Evolutionary conservation across 352 stramenopile genomes (phyloP), one percentile per base, ranked within the genome.

Genomic region (Phytophthora agathidicida): DNA sequence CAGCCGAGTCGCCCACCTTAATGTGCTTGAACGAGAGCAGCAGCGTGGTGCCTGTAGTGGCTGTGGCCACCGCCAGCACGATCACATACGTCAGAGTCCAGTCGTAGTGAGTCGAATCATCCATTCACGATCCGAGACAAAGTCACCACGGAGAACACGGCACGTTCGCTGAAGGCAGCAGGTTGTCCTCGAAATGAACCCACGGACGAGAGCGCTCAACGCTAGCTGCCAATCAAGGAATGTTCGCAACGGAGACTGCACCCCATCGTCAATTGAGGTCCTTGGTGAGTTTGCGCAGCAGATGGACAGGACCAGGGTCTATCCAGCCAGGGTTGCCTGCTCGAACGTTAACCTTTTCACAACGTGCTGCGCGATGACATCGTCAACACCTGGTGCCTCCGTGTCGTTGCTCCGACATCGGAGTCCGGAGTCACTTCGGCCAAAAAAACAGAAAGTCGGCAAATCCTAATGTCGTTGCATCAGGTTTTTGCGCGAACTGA

Each of bases 21-120:
- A 81, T 77, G 38, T 82, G 59, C 47, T 85, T 78, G 69, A 91
- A 91, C 20, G 82, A 79, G 11, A 89, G 60, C 55, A 88, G 42
- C 43, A 91, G 66, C 52, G 78, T 80, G 20, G 49, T 54, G 32
- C 73, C 53, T 39, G 78, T 81, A 26, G 68, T 54, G 39, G 68
- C 28, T 28, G 72, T 82, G 28, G 77, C 76, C 46, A 80, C 32
- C 23, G 51, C 70, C 33, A 88, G 55, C 27, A 89, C 57, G 14
- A 77, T 57, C 35, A 84, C 64, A 63, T 89, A 91, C 17, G 73
- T 69, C 39, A 85, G 41, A 50, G 77, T 89, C 78, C 80, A 89
- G 57, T 81, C 49, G 54, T 74, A 75, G 39, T 76, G 56, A 16
- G 69, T 70, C 59, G 42, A 74, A 39, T 72, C 71, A 74, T 86